Conservation (phyloP, 495 filamentous ascomycete genomes). For the Corynascus novoguineensis region DNA sequence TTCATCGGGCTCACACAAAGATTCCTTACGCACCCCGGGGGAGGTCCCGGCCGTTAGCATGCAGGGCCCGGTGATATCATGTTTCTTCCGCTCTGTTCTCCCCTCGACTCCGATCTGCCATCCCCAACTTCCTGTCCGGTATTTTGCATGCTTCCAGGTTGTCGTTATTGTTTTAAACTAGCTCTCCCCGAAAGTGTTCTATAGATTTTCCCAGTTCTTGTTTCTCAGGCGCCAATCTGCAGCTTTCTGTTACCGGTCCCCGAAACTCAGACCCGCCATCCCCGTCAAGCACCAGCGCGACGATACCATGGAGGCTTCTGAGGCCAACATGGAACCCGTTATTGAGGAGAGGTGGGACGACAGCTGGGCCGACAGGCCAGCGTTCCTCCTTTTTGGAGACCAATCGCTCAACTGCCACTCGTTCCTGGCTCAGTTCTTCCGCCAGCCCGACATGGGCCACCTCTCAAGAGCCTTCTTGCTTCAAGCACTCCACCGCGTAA, state of each 20-base stretch:
- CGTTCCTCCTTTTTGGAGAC: constrained; percentile 66
- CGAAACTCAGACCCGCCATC: background rate
- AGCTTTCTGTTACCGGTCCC: background rate
- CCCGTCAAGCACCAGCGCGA: background rate
- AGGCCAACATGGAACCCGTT: constrained; percentile 30
- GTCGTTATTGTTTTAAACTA: no score
- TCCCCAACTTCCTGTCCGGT: constrained; percentile 6
- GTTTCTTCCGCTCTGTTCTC: background rate
- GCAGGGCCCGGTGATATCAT: background rate
- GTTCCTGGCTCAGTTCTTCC: constrained; percentile 56
- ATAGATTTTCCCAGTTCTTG: no score
- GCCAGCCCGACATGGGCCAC: constrained; percentile 57
- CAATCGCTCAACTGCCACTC: constrained; percentile 68
- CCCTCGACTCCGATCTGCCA: background rate
- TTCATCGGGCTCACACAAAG: background rate
- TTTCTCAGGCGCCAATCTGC: background rate
- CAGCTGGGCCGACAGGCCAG: constrained; percentile 31
- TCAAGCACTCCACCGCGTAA: constrained; percentile 54
- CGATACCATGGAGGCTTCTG: background rate
- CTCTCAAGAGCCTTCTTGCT: constrained; percentile 62
- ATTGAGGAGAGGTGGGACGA: constrained; percentile 24
- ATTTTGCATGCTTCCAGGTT: background rate
- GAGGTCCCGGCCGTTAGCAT: background rate
- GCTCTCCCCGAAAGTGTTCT: no score
- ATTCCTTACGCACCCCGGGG: background rate